Percentiles rank a stretch among this genome's conserved stretches.
phyloP scores from a whole-genome alignment of 352 stramenopile genomes.

The Blastocystis sp. region DNA sequence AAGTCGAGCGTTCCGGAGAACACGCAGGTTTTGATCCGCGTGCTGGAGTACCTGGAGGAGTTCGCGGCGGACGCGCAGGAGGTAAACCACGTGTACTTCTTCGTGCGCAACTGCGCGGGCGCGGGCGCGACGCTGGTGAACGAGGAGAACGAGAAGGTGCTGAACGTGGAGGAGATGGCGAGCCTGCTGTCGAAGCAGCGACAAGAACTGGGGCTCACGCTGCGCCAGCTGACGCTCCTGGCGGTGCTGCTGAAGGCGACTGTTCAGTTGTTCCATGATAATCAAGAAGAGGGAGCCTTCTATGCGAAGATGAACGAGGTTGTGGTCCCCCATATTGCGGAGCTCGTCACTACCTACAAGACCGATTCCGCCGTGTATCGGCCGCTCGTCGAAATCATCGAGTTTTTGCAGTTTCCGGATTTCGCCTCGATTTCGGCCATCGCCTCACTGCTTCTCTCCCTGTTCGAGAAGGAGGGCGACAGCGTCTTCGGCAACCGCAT shows the following conservation, averaged over 20 bases:
- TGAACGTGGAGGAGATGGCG: conserved; percentile 12
- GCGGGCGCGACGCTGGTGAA: not conserved
- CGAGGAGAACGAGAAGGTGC: not conserved
- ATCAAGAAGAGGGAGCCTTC: conserved; percentile 9
- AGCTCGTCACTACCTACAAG: not conserved
- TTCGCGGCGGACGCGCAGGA: conserved; percentile 27
- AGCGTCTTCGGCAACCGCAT: conserved; percentile 3
- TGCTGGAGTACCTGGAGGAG: conserved; percentile 32
- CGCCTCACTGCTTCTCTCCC: not conserved
- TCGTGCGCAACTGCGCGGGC: conserved; percentile 37
- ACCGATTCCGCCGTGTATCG: not conserved
- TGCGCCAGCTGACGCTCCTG: not conserved
- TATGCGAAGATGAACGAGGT: not conserved
- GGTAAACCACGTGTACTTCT: conserved; percentile 33
- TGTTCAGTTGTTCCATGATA: conserved; percentile 40
- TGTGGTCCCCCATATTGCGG: not conserved
- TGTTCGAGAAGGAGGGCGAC: conserved; percentile 28
- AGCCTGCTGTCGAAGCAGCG: not conserved
- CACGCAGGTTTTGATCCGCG: not conserved
- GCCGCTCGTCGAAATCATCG: not conserved
- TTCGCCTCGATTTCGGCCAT: not conserved
- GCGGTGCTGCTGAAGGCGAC: conserved; percentile 6
- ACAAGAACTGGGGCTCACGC: not conserved
- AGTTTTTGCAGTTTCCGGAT: not conserved
- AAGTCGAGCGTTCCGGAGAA: not conserved